These are phyloP conservation scores for Nannizziopsis barbatae DNA, from an alignment of 2,329 filamentous ascomycete species.

Conservation along the genomic window DNA sequence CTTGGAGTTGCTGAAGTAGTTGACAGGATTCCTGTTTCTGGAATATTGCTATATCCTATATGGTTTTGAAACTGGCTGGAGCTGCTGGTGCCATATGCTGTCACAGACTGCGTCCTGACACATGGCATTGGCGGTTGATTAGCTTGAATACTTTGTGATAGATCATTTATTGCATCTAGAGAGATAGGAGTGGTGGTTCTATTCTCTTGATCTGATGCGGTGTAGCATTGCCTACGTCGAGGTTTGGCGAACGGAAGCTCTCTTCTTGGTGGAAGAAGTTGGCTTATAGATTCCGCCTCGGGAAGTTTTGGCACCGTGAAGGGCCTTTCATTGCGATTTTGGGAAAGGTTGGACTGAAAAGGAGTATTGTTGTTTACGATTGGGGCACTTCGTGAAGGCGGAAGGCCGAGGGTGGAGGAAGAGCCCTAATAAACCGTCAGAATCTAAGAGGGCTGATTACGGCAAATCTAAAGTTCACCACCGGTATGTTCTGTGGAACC, in stretches of 20 bases:
- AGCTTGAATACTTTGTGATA: background rate
- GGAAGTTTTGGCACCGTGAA: constrained; percentile 22
- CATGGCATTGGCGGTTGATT: too few species aligned
- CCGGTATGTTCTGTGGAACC: too few species aligned
- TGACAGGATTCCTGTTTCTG: too few species aligned
- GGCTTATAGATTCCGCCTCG: constrained; percentile 23
- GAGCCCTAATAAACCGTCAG: constrained; percentile 9
- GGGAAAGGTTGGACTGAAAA: background rate
- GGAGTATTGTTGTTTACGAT: background rate
- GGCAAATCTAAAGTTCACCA: too few species aligned
- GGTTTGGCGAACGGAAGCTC: constrained; percentile 32
- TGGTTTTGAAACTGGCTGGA: too few species aligned
- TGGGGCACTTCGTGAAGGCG: background rate
- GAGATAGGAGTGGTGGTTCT: too few species aligned
- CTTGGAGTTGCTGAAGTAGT: too few species aligned
- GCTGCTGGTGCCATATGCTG: too few species aligned
- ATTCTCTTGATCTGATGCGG: background rate
- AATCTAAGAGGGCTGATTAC: too few species aligned
- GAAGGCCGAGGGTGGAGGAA: constrained; percentile 5
- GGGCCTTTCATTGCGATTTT: constrained; percentile 16
- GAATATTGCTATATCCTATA: too few species aligned
- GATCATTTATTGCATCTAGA: background rate
- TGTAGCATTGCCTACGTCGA: constrained; percentile 5
- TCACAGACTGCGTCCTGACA: too few species aligned
- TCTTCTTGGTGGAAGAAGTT: constrained; percentile 34